These are phyloP conservation scores for Aspergillus sp. DNA, from an alignment of 2,329 filamentous ascomycete genomes.

Conservation along the genomic window DNA sequence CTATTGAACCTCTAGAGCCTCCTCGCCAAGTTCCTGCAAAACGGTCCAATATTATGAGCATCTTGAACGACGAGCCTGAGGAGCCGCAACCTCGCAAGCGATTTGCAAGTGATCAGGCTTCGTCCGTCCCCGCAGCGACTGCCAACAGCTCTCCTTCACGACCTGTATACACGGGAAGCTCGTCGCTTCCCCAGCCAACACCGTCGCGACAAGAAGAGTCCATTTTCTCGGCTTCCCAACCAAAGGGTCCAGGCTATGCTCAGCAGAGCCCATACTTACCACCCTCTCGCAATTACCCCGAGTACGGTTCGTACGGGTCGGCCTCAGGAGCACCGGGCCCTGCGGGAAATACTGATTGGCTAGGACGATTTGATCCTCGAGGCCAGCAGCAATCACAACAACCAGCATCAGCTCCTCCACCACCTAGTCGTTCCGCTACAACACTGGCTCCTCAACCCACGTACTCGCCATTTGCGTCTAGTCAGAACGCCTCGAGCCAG, in stretches of 20 bases:
- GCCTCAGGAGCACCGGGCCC: slow-evolving; percentile 31
- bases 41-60: slow-evolving; percentile 55
- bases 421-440: slow-evolving; percentile 27
- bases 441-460: slow-evolving; percentile 32
- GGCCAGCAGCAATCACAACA: slow-evolving; percentile 37
- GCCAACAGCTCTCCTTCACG: slow-evolving; percentile 29
- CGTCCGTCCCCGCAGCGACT: slow-evolving; percentile 24
- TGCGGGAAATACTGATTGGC: slow-evolving; percentile 45
- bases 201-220: slow-evolving; percentile 34
- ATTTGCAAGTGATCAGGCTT: slow-evolving; percentile 45
- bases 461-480: slow-evolving; percentile 35
- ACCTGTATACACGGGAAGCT: slow-evolving; percentile 31
- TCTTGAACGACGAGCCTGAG: slow-evolving; percentile 54
- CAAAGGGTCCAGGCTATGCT: slow-evolving; percentile 34
- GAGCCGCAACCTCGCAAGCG: slow-evolving; percentile 53
- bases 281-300: slow-evolving; percentile 37
- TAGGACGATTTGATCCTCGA: slow-evolving; percentile 48
- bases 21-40: slow-evolving; percentile 51
- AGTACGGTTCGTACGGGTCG: slow-evolving; percentile 38
- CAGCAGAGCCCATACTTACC: slow-evolving; percentile 34
- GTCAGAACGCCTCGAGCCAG: slow-evolving; percentile 29
- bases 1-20: slow-evolving; percentile 38
- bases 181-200: slow-evolving; percentile 29
- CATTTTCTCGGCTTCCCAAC: slow-evolving; percentile 25
- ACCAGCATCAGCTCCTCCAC: slow-evolving; percentile 29